Evolutionary conservation across 768 basidiomycete genomes (phyloP).

Genomic region (Cystobasidium onofrii): DNA sequence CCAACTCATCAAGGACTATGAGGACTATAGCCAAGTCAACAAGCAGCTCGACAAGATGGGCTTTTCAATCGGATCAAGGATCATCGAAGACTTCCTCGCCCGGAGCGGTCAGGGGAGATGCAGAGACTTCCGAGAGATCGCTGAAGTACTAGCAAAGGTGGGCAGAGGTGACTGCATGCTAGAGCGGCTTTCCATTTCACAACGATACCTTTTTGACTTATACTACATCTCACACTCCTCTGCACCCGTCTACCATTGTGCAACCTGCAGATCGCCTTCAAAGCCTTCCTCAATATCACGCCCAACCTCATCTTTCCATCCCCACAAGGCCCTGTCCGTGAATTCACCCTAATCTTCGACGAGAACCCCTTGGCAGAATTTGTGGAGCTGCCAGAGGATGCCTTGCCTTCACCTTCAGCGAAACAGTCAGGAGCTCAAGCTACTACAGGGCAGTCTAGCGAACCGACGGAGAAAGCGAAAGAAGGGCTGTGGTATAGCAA

Average conservation of each 20-base stretch:
- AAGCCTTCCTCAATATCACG: conserved; percentile 87
- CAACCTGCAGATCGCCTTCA: conserved; percentile 78
- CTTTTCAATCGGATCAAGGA: conserved; percentile 88
- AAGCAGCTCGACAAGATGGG: conserved; percentile 94
- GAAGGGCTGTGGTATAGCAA: conserved; percentile 96
- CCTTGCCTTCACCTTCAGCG: conserved; percentile 46
- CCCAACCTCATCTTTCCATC: conserved; percentile 68
- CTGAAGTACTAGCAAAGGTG: conserved; percentile 91
- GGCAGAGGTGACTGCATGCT: conserved; percentile 38
- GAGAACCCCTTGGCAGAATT: conserved; percentile 97
- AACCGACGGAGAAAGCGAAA: conserved; percentile 43
- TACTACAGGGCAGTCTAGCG: conserved; percentile 41
- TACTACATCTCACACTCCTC: background rate
- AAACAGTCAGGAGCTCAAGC: background rate
- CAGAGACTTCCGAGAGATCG: conserved; percentile 84
- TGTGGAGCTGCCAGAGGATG: conserved; percentile 90
- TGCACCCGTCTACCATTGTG: background rate
- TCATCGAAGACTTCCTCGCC: conserved; percentile 96
- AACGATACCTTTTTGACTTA: background rate
- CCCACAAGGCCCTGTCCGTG: conserved; percentile 44
- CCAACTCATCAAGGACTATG: conserved; percentile 97
- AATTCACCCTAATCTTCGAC: conserved; percentile 76
- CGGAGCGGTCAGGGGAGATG: conserved; percentile 86
- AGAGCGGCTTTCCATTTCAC: background rate
- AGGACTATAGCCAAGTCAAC: conserved; percentile 76